A percentile compares a stretch with the other conserved stretches of the same genome.
phyloP scores from a whole-genome alignment of 495 filamentous ascomycete species.

The Jackrogersella multiformis region DNA sequence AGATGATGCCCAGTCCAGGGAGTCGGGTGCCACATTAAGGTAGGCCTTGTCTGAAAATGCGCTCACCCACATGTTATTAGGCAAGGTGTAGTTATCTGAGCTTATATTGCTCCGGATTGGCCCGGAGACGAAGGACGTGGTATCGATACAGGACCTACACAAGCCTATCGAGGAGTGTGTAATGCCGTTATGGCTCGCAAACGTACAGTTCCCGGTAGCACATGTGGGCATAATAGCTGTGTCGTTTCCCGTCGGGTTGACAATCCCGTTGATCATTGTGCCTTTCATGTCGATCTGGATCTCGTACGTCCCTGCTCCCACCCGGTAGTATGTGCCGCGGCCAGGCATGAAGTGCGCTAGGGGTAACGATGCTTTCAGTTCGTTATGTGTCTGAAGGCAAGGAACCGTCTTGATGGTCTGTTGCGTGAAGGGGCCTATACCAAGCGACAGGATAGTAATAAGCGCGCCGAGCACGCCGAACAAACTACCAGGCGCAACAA shows the following conservation, averaged over 20 bases:
- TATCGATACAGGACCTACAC: slow-evolving; percentile 22
- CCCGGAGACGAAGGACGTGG: slow-evolving; percentile 4
- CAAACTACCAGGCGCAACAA: slow-evolving; percentile 13
- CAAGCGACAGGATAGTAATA: slow-evolving; percentile 23
- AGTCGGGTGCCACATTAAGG: not conserved
- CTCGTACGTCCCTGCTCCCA: slow-evolving; percentile 1
- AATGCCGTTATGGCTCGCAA: slow-evolving; percentile 11
- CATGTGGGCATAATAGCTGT: slow-evolving; percentile 9
- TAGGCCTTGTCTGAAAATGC: not conserved
- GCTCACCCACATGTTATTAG: slow-evolving; percentile 20
- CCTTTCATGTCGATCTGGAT: slow-evolving; percentile 30
- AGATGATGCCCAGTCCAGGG: not conserved
- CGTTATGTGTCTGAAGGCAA: slow-evolving; percentile 11
- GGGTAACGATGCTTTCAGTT: slow-evolving; percentile 18
- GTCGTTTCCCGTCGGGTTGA: slow-evolving; percentile 13
- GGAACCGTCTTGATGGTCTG: slow-evolving; percentile 19
- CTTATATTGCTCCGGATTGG: not conserved
- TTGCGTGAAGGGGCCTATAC: slow-evolving; percentile 28
- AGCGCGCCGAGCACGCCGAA: slow-evolving; percentile 17
- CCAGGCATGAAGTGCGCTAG: slow-evolving; percentile 20
- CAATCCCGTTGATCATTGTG: slow-evolving; percentile 22
- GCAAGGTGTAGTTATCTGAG: slow-evolving; percentile 6
- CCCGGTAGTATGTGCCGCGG: not conserved
- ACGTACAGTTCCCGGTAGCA: slow-evolving; percentile 28
- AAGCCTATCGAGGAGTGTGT: slow-evolving; percentile 25